Conservation (phyloP, 495 filamentous ascomycete genomes). For the Daldinia loculata region DNA sequence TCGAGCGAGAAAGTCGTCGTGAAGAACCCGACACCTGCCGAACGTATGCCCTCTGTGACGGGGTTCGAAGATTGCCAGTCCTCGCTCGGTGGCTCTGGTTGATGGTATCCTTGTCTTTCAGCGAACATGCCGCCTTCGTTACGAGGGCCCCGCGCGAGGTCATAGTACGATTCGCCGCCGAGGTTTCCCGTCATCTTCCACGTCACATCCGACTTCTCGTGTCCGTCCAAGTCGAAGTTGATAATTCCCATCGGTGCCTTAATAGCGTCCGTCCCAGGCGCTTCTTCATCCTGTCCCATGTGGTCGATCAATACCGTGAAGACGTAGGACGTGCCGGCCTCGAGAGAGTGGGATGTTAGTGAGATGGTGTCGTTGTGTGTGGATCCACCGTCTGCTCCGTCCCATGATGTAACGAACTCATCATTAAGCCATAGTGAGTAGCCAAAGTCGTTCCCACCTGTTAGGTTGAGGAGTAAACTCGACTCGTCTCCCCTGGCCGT, state of each 20-base stretch:
- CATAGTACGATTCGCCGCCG: conserved; percentile 73
- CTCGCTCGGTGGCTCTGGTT: conserved; percentile 64
- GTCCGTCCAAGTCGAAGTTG: conserved; percentile 59
- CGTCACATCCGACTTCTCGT: conserved; percentile 50
- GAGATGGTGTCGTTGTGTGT: conserved; percentile 67
- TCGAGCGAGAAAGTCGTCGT: conserved; percentile 66
- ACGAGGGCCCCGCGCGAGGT: conserved; percentile 71
- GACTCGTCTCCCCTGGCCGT: conserved; percentile 66
- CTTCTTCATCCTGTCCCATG: conserved; percentile 74
- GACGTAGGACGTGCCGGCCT: conserved; percentile 56
- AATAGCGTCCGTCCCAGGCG: conserved; percentile 68
- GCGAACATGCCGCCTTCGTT: conserved; percentile 78
- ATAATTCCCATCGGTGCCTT: conserved; percentile 76
- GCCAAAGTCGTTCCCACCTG: conserved; percentile 70
- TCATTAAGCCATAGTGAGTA: conserved; percentile 63
- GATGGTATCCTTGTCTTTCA: conserved; percentile 74
- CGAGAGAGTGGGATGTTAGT: conserved; percentile 50
- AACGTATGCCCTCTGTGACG: conserved; percentile 52
- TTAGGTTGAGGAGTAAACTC: conserved; percentile 61
- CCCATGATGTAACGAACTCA: conserved; percentile 63
- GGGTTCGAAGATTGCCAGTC: conserved; percentile 47
- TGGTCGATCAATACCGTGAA: conserved; percentile 76
- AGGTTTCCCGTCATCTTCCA: conserved; percentile 86
- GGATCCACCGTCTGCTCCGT: conserved; percentile 55
- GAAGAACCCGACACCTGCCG: conserved; percentile 70